A percentile compares a stretch with the other conserved stretches of the same genome.
These are phyloP conservation scores for Penicillium occitanis DNA, from an alignment of 2,329 filamentous ascomycete genomes.

Conservation along the genomic window DNA sequence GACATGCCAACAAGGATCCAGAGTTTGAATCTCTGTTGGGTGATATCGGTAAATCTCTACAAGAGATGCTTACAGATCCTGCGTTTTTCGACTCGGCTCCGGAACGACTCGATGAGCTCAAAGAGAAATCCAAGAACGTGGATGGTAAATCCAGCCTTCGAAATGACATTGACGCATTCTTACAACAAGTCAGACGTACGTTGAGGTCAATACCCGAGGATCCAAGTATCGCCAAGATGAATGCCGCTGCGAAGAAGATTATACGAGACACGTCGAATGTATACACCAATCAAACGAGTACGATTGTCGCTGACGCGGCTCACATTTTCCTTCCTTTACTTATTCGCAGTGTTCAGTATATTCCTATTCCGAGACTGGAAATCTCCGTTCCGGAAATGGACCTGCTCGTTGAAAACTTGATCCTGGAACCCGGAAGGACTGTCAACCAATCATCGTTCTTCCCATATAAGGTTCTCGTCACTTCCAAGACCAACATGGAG, in stretches of 20 bases:
- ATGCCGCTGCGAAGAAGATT: conserved; percentile 66
- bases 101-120: conserved; percentile 61
- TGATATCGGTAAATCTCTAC: conserved; percentile 70
- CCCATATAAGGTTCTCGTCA: conserved; percentile 76
- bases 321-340: conserved; percentile 78
- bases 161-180: conserved; percentile 69
- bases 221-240: conserved; percentile 67
- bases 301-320: conserved; percentile 71
- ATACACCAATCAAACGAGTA: conserved; percentile 64
- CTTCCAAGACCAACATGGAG: conserved; percentile 83
- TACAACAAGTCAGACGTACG: conserved; percentile 68
- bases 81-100: conserved; percentile 77
- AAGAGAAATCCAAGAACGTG: conserved; percentile 57
- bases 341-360: conserved; percentile 75
- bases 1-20: conserved; percentile 72
- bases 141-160: conserved; percentile 66
- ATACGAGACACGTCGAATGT: conserved; percentile 67
- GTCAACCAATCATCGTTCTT: conserved; percentile 86
- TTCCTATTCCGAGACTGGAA: conserved; percentile 89
- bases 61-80: conserved; percentile 81
- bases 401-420: conserved; percentile 82
- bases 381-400: conserved; percentile 80
- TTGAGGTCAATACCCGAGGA: conserved; percentile 70
- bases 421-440: conserved; percentile 82
- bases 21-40: conserved; percentile 77